These are phyloP conservation scores for Micractinium sp. DNA, from an alignment of 139 green algal species.

Conservation along the genomic window DNA sequence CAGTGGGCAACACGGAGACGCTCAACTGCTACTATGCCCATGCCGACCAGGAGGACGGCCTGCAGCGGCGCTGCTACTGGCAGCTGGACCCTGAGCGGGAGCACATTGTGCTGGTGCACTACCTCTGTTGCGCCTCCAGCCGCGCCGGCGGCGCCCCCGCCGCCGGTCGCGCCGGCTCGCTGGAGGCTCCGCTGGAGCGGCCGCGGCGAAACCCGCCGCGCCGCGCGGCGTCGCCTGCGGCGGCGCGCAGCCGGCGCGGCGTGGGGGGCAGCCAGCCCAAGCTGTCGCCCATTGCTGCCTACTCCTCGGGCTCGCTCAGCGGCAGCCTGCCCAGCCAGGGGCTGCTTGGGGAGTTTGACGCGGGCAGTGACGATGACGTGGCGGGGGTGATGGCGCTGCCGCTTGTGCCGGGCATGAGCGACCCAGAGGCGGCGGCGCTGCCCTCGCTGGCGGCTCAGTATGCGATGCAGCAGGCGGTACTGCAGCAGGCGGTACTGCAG, in stretches of 20 bases:
- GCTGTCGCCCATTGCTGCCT: background rate
- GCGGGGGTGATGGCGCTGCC: background rate
- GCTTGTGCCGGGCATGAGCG: background rate
- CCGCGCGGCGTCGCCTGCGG: slow-evolving; percentile 5
- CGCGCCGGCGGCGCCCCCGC: background rate
- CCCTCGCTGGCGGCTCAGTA: background rate
- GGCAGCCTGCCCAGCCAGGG: background rate
- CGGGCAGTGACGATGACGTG: background rate
- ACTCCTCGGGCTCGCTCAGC: background rate
- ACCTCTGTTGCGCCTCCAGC: slow-evolving; percentile 44
- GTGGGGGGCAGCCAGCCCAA: background rate
- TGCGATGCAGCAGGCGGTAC: background rate
- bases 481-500: background rate
- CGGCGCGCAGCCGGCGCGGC: background rate
- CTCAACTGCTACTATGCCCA: slow-evolving; percentile 89
- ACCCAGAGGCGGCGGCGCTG: background rate
- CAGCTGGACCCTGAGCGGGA: slow-evolving; percentile 64
- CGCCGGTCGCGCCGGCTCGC: background rate
- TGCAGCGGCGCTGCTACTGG: slow-evolving; percentile 80
- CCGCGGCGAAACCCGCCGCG: background rate
- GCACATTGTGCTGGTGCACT: slow-evolving; percentile 70
- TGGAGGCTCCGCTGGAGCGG: background rate
- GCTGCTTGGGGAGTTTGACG: background rate
- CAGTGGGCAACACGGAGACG: slow-evolving; percentile 62
- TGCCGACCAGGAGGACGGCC: slow-evolving; percentile 50